A percentile compares a stretch with the other conserved stretches of the same genome.
Conservation (phyloP, 2,329 filamentous ascomycete genomes). For the Phialophora macrospora region DNA sequence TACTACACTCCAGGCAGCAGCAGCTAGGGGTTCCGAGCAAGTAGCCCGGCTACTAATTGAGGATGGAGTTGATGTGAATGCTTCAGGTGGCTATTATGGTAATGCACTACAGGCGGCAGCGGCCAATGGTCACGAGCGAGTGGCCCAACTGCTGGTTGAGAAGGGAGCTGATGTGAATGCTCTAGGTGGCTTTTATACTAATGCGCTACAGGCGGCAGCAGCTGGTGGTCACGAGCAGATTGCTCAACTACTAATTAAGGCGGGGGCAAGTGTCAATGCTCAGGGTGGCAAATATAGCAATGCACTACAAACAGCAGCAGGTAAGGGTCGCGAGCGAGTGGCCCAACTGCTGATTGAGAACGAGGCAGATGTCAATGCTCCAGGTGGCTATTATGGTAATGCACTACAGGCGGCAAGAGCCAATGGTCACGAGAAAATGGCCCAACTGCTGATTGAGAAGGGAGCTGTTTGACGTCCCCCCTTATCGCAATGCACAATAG, state of each 20-base stretch:
- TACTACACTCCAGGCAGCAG: neutral
- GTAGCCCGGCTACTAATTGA: neutral
- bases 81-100: neutral
- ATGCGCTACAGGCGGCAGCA: neutral
- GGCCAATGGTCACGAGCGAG: conserved; percentile 6
- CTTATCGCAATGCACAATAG: neutral
- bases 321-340: no score
- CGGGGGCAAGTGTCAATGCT: neutral
- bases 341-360: no score
- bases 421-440: no score
- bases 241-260: neutral
- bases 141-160: conserved; percentile 14
- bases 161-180: neutral
- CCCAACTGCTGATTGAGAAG: neutral
- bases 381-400: no score
- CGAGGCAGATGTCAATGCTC: no score
- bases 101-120: conserved; percentile 10
- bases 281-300: neutral
- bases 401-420: no score
- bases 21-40: neutral
- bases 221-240: neutral
- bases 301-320: no score
- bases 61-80: neutral
- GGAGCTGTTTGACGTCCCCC: neutral
- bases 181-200: neutral